phyloP scores from a whole-genome alignment of 805 yeast genomes.

The Lachancea thermotolerans region DNA sequence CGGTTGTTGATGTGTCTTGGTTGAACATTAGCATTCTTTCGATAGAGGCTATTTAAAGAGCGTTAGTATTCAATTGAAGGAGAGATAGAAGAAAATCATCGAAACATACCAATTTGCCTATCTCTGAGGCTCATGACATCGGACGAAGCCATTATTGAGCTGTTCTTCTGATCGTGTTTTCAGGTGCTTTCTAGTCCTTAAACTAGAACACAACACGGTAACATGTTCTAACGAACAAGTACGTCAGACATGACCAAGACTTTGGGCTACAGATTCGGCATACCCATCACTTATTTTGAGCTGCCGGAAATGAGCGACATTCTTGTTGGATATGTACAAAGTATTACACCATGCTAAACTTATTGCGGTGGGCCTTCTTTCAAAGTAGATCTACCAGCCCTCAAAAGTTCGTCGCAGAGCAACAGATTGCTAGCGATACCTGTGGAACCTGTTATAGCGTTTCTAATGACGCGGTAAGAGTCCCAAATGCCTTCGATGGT shows the following conservation, averaged over 20 bases:
- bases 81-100: neutral
- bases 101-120: constrained; percentile 35
- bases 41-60: constrained; percentile 29
- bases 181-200: too few relatives aligned
- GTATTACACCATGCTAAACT: constrained; percentile 4
- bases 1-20: constrained; percentile 46
- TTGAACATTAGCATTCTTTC: constrained; percentile 85
- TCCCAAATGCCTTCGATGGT: constrained; percentile 94
- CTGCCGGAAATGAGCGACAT: neutral
- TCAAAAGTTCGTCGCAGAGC: constrained; percentile 90
- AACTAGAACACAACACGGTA: too few relatives aligned
- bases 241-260: neutral
- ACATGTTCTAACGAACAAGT: neutral
- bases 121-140: constrained; percentile 33
- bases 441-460: constrained; percentile 85
- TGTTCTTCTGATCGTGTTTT: neutral
- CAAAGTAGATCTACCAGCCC: constrained; percentile 93
- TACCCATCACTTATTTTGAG: too few relatives aligned
- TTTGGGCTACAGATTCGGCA: neutral
- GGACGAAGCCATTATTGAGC: constrained; percentile 13
- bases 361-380: constrained; percentile 47
- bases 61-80: neutral
- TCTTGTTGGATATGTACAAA: constrained; percentile 3
- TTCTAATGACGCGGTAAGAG: constrained; percentile 87
- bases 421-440: constrained; percentile 90